Evolutionary conservation across 192 early-diverging fungal genomes (phyloP).

Genomic region (Linderina pennispora): DNA sequence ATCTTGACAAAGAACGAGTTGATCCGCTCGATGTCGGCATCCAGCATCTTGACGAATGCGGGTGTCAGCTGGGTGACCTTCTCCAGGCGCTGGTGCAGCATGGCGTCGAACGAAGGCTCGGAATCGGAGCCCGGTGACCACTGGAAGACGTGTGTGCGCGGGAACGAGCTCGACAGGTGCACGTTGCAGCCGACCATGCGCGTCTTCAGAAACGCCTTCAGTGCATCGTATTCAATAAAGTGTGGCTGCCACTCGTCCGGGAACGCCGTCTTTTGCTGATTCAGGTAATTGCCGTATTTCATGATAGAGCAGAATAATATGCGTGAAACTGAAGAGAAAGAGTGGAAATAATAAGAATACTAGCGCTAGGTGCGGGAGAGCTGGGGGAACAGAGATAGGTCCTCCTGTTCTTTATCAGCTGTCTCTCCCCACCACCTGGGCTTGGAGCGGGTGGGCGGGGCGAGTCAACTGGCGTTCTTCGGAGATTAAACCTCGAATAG

Average conservation of each 20-base stretch:
- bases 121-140: constrained; percentile 7
- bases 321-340: too few species aligned
- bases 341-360: too few species aligned
- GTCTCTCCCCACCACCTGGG: too few species aligned
- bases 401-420: too few species aligned
- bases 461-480: too few species aligned
- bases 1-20: constrained; percentile 46
- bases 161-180: constrained; percentile 34
- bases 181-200: constrained; percentile 53
- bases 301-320: constrained; percentile 44
- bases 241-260: constrained; percentile 58
- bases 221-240: constrained; percentile 65
- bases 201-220: constrained; percentile 62
- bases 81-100: constrained; percentile 52
- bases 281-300: constrained; percentile 71
- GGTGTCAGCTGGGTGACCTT: constrained; percentile 54
- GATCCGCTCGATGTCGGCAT: constrained; percentile 58
- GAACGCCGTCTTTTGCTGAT: constrained; percentile 57
- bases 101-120: constrained; percentile 49
- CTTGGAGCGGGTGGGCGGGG: too few species aligned
- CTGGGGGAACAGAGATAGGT: too few species aligned
- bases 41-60: constrained; percentile 62
- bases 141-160: constrained; percentile 23
- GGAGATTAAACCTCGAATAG: too few species aligned
- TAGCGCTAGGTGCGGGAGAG: too few species aligned